Base-by-base conservation (phyloP, 768 basidiomycete genomes). In the Trametes sanguinea region DNA sequence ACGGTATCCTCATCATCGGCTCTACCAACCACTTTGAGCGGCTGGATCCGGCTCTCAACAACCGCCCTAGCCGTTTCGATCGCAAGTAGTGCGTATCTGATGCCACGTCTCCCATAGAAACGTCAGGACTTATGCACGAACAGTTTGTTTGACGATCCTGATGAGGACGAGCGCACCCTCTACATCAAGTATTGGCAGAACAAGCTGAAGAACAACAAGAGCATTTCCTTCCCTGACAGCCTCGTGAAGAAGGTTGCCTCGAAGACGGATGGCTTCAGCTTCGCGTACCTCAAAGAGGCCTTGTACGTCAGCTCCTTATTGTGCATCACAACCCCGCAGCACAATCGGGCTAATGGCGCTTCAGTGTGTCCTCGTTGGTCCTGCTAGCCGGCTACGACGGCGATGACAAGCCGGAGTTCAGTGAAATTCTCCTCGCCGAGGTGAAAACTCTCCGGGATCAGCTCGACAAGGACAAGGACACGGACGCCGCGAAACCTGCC, bases 251-350 rank as follows among this genome's bases (percentile, higher is more conserved):
- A 85, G 64, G 76, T 90, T 30, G 90, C 87, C 5, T 74, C 79
- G 9, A 54, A 74, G 60, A 94, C 92, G 0, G 76, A 81, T 35
- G 76, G 78, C 33, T 94, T 94, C 77, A 90, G 88, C 66, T 94
- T 94, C 71, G 91, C 93, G 0, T 94, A 92, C 73, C 77, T 95
- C 68, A 94, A 95, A 72, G 93, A 94, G 74, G 90, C 85, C 2
- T 94, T 94, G 92, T 94, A 71, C 62, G 90, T 80, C 30, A 16
- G 40, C 32, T 11, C 13, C 14, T 29, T 35, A 9, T 3, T n/a
- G 2, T n/a, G 2, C 39, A 14, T 50, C 48, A 27, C 39, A 39
- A 4, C 14, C 39, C 17, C 17, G 40, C 44, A 58, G 27, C 16
- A 62, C 30, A 54, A 17, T n/a, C 11, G 5, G 13, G 4, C 43